Evolutionary conservation across 1,139 yeast genomes (phyloP).

Genomic region (Yamadazyma epiphylla): DNA sequence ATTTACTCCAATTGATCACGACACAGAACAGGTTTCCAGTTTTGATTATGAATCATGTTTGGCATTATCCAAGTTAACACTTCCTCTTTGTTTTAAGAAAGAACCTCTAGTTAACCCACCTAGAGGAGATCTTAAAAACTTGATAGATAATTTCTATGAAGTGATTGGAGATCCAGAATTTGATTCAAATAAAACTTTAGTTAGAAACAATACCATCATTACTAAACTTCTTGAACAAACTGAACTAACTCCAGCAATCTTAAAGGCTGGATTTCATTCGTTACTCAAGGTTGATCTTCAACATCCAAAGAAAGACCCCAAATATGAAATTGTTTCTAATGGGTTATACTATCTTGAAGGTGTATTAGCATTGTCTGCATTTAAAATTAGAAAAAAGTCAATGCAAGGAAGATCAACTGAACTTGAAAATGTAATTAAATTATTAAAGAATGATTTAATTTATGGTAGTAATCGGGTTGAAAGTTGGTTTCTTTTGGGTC

Average conservation of each 20-base stretch:
- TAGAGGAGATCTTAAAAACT: constrained; percentile 66
- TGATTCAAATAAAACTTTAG: constrained; percentile 29
- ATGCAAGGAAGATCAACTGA: constrained; percentile 82
- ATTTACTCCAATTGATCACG: constrained; percentile 65
- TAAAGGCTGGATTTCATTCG: constrained; percentile 61
- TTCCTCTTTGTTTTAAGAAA: constrained; percentile 57
- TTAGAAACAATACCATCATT: constrained; percentile 41
- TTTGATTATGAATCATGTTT: constrained; percentile 45
- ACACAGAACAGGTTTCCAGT: constrained; percentile 41
- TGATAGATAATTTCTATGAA: constrained; percentile 69
- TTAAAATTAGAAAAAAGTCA: constrained; percentile 64
- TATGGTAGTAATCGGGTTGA: constrained; percentile 71
- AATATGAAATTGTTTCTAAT: constrained; percentile 18
- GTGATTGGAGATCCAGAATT: constrained; percentile 67
- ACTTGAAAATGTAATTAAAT: constrained; percentile 65
- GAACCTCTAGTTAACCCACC: constrained; percentile 57
- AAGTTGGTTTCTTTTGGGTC: constrained; percentile 83
- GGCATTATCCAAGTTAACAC: constrained; percentile 55
- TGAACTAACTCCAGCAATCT: constrained; percentile 41
- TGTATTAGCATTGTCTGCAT: constrained; percentile 59
- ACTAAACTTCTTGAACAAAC: constrained; percentile 52
- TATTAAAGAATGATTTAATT: constrained; percentile 62
- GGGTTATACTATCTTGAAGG: constrained; percentile 80
- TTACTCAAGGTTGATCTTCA: constrained; percentile 25
- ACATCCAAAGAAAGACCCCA: constrained; percentile 8